Evolutionary conservation across 129 eudicot genomes (phyloP).

Genomic region (Ambrosia artemisiifolia): DNA sequence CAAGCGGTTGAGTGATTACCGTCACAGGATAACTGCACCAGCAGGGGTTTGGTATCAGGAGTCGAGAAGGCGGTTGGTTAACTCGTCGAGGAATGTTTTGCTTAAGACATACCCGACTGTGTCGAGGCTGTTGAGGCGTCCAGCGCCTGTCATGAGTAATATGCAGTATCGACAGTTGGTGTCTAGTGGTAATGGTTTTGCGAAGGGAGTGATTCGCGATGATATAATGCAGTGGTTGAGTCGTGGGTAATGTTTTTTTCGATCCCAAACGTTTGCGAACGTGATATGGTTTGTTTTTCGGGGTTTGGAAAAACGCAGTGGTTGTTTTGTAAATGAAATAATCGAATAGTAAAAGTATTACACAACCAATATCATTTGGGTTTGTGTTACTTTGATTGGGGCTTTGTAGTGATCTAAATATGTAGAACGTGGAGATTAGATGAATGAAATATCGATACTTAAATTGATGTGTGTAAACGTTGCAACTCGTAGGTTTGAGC

Average conservation of each 20-base stretch:
- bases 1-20: constrained; percentile 29
- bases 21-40: constrained; percentile 28
- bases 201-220: constrained; percentile 43
- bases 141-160: constrained; percentile 36
- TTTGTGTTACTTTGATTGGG: too few species aligned
- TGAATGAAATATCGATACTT: too few species aligned
- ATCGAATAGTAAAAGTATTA: too few species aligned
- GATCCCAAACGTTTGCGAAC: too few species aligned
- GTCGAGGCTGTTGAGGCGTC: constrained; percentile 46
- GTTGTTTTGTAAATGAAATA: not conserved
- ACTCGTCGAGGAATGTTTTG: constrained; percentile 44
- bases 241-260: constrained; percentile 11
- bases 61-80: constrained; percentile 49
- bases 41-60: constrained; percentile 25
- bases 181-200: constrained; percentile 12
- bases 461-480: too few species aligned
- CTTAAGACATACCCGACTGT: constrained; percentile 53
- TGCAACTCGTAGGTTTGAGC: too few species aligned
- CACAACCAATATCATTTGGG: too few species aligned
- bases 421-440: too few species aligned
- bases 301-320: not conserved
- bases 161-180: constrained; percentile 43
- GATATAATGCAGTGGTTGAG: constrained; percentile 66
- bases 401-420: too few species aligned
- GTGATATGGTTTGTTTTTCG: not conserved